phyloP scores from a whole-genome alignment of 2,329 filamentous ascomycete genomes.

The Fusarium paranaense region DNA sequence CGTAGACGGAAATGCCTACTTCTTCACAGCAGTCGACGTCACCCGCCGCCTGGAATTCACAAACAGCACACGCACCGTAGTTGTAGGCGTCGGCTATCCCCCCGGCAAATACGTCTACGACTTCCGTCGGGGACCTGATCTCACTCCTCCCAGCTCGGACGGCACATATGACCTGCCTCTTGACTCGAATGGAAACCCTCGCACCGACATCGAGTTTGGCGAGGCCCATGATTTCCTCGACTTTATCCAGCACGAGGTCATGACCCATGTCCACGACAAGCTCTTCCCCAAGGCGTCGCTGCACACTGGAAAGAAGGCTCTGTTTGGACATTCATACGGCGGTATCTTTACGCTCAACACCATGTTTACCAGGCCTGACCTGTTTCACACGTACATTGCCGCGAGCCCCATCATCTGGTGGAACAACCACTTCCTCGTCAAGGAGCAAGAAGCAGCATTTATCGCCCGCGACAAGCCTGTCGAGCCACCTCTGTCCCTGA shows the following conservation, averaged over 20 bases:
- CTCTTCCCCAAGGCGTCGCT: conserved; percentile 46
- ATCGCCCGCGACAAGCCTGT: conserved; percentile 15
- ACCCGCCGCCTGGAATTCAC: conserved; percentile 41
- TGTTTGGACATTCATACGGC: conserved; percentile 63
- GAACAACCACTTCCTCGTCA: conserved; percentile 56
- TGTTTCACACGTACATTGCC: conserved; percentile 58
- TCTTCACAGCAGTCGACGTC: conserved; percentile 49
- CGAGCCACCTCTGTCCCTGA: conserved; percentile 45
- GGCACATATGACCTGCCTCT: conserved; percentile 40
- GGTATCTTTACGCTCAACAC: conserved; percentile 60
- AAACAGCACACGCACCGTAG: conserved; percentile 42
- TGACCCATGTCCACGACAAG: conserved; percentile 46
- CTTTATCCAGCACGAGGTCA: conserved; percentile 55
- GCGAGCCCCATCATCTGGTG: conserved; percentile 62
- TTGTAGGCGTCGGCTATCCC: conserved; percentile 51
- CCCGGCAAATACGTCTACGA: conserved; percentile 45
- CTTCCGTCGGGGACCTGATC: conserved; percentile 45
- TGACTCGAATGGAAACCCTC: conserved; percentile 40
- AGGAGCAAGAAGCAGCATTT: conserved; percentile 47
- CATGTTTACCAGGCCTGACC: conserved; percentile 53
- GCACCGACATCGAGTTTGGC: conserved; percentile 47
- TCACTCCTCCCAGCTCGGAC: conserved; percentile 45
- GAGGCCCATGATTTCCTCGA: conserved; percentile 59
- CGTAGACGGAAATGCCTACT: conserved; percentile 51
- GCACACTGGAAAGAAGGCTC: conserved; percentile 53